These are phyloP conservation scores for Alnus rubra DNA, from an alignment of 306 rosid species.

Conservation along the genomic window DNA sequence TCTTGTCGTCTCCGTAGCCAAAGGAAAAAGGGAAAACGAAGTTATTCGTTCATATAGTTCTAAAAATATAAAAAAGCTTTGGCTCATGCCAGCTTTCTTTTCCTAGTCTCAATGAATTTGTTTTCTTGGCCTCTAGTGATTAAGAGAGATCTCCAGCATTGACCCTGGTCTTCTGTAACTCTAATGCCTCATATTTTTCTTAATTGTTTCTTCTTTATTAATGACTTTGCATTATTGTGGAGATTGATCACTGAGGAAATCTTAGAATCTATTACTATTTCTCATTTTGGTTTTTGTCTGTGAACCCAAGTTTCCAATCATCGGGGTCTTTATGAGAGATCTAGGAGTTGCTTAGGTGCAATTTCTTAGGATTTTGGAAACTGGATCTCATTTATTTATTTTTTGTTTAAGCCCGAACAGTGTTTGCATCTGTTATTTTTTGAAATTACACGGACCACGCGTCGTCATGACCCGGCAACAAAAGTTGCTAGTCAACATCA, in stretches of 20 bases:
- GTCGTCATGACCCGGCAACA: too few relatives aligned
- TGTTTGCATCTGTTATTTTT: too few relatives aligned
- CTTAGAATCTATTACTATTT: neutral
- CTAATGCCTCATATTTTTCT: neutral
- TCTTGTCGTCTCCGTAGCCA: too few relatives aligned
- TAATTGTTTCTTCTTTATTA: neutral
- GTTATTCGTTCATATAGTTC: conserved; percentile 18
- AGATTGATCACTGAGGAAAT: neutral
- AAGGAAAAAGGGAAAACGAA: conserved; percentile 6
- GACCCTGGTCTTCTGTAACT: conserved; percentile 26
- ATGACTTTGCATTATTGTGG: neutral
- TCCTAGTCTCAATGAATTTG: neutral
- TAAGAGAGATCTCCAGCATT: conserved; percentile 32
- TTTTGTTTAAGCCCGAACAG: too few relatives aligned
- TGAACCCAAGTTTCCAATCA: neutral
- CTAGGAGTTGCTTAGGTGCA: too few relatives aligned
- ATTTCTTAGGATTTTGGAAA: too few relatives aligned
- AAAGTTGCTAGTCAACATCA: too few relatives aligned
- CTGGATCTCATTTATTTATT: too few relatives aligned
- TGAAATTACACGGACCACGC: too few relatives aligned
- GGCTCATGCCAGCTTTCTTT: neutral
- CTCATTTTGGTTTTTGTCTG: neutral
- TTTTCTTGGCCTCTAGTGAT: neutral
- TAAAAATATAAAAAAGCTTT: neutral
- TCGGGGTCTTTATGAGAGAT: too few relatives aligned